phyloP scores from a whole-genome alignment of 257 asterid species.

The Nicotiana undulata region DNA sequence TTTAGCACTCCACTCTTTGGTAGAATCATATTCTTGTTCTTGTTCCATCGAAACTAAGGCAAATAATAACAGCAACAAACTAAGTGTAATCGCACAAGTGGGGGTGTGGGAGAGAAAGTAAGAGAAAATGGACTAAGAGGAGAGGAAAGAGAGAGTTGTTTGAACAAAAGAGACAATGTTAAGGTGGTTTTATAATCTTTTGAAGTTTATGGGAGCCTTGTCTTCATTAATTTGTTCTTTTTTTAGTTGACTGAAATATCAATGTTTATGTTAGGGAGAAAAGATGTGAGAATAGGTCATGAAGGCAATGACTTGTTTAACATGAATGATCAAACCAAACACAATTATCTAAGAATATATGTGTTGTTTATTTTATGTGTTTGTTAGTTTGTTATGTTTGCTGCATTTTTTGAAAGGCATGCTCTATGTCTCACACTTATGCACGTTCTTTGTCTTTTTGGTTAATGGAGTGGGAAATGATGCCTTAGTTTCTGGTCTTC shows the following conservation, averaged over 20 bases:
- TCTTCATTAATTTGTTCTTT: conserved; percentile 33
- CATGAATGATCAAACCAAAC: conserved; percentile 26
- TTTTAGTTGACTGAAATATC: conserved; percentile 48
- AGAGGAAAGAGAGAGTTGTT: background rate
- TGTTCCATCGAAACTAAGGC: background rate
- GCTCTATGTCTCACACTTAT: conserved; percentile 29
- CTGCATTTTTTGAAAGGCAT: conserved; percentile 24
- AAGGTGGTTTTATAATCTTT: conserved; percentile 25
- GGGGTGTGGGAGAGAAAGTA: background rate
- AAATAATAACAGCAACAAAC: background rate
- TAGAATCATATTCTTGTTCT: background rate
- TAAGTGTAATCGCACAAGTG: no score
- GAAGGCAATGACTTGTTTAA: conserved; percentile 28
- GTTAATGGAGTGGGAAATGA: conserved; percentile 3
- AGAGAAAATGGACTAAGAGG: background rate
- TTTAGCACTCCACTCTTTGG: background rate
- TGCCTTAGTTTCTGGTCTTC: conserved; percentile 16
- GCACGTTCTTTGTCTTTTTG: conserved; percentile 42
- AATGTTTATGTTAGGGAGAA: conserved; percentile 12
- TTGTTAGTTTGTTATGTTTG: conserved; percentile 13
- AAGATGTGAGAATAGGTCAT: conserved; percentile 13
- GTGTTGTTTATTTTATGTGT: conserved; percentile 18
- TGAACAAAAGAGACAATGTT: conserved; percentile 22
- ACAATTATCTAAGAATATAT: conserved; percentile 2
- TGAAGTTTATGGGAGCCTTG: conserved; percentile 15